Base-by-base conservation (phyloP, 2,329 filamentous ascomycete genomes). In the Ascochyta koolunga region DNA sequence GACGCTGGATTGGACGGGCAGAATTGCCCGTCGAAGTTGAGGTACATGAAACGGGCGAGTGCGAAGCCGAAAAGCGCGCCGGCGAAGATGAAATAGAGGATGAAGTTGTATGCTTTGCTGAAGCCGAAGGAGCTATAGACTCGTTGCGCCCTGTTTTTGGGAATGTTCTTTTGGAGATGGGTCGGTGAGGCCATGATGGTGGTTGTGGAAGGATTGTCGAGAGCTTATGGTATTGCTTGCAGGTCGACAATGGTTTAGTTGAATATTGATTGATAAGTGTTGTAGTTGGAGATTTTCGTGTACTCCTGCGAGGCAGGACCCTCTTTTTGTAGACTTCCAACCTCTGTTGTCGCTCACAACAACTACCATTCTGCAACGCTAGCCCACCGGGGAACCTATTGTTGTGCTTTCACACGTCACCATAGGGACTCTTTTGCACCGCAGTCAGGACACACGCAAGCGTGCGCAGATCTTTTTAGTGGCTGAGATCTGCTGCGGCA, bases 41-140 rank as follows among this genome's bases (percentile, higher is more conserved):
- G 70, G 61, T 80, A 84, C 35, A 67, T 67, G 1, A 84, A 61
- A 6, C 81, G 79, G 2, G 79, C 74, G 15, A 85, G 73, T 4
- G 71, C 64, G 64, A 86, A 66, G 16, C 62, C 62, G 15, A 54
- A n/a, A 8, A 66, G 36, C 21, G 60, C 60, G 15, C 64, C 64
- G 7, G 50, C 60, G 32, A 66, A 65, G 24, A 62, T 53, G 33
- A 65, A 45, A 27, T 79, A 87, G 2, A 87, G 74, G 32, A 75
- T 59, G 59, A 86, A 84, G 67, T 85, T 86, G 75, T 85, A 86
- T 31, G 76, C 77, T 62, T 82, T 82, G 2, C 72, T 68, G 72
- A 87, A 87, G 42, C 84, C 84, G 22, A 86, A 53, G 2, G 77
- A 71, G 37, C 72, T 76, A 40, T 66, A 62, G 19, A 69, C 46